These are phyloP conservation scores for Malus orientalis DNA, from an alignment of 306 rosid species.

Conservation along the genomic window DNA sequence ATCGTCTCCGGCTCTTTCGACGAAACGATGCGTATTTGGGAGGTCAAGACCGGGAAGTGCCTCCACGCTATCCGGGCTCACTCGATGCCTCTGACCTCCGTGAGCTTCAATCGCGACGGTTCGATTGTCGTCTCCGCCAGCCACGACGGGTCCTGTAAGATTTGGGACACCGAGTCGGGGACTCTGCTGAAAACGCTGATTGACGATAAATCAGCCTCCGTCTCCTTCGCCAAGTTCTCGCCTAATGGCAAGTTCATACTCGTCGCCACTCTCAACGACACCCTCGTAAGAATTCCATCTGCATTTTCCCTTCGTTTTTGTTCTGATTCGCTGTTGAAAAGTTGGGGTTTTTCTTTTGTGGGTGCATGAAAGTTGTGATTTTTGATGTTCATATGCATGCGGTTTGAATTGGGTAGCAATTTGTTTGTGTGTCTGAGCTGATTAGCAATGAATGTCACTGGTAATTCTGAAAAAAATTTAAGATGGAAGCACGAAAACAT, in stretches of 20 bases:
- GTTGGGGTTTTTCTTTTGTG: background rate
- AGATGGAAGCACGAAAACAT: no score
- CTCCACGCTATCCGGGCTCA: slow-evolving; percentile 53
- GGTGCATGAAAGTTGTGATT: background rate
- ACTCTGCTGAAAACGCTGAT: slow-evolving; percentile 50
- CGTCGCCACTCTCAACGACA: slow-evolving; percentile 81
- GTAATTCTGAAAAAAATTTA: no score
- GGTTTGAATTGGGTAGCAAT: background rate
- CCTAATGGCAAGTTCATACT: slow-evolving; percentile 92
- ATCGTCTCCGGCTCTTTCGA: slow-evolving; percentile 92
- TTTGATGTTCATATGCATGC: background rate
- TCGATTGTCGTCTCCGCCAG: slow-evolving; percentile 80
- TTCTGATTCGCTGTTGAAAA: background rate
- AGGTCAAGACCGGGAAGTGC: slow-evolving; percentile 82
- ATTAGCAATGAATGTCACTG: no score
- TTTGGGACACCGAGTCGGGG: slow-evolving; percentile 68
- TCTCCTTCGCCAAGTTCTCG: slow-evolving; percentile 81
- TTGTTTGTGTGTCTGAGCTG: background rate
- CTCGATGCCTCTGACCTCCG: slow-evolving; percentile 76
- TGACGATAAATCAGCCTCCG: slow-evolving; percentile 67
- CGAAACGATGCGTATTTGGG: slow-evolving; percentile 80
- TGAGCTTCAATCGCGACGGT: slow-evolving; percentile 82
- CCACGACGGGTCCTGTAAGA: slow-evolving; percentile 87
- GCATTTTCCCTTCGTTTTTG: background rate
- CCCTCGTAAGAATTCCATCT: slow-evolving; percentile 59